A percentile compares a stretch with the other conserved stretches of the same genome.
phyloP scores from a whole-genome alignment of 768 basidiomycete species.

The Collybia sp. region DNA sequence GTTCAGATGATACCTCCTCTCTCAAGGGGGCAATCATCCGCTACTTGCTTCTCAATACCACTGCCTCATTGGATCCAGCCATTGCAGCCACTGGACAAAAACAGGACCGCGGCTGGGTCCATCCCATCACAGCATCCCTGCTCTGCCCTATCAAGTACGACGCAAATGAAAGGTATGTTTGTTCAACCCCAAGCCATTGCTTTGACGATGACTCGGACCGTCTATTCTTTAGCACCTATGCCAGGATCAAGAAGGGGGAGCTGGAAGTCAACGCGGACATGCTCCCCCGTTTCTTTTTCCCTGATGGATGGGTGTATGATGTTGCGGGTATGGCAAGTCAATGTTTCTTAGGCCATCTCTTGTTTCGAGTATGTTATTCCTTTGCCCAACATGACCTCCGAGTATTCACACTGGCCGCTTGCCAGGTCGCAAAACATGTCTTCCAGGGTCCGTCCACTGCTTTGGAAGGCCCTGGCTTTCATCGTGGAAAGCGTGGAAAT shows the following conservation, averaged over 20 bases:
- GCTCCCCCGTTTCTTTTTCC: constrained; percentile 9
- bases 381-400: neutral
- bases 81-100: constrained; percentile 1
- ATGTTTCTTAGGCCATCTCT: constrained; percentile 2
- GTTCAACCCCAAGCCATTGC: neutral
- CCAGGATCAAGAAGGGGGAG: neutral
- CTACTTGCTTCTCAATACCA: constrained; percentile 4
- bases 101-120: constrained; percentile 6
- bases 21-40: constrained; percentile 3
- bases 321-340: neutral
- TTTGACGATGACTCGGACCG: neutral
- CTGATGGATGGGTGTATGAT: constrained; percentile 4
- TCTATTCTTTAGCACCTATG: constrained; percentile 2
- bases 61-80: neutral
- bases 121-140: constrained; percentile 7
- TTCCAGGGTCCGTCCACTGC: constrained; percentile 12
- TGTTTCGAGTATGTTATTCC: constrained; percentile 1
- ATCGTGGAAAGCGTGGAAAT: constrained; percentile 10
- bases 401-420: neutral
- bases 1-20: constrained; percentile 6
- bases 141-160: constrained; percentile 5
- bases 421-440: constrained; percentile 10
- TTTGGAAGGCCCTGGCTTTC: constrained; percentile 5
- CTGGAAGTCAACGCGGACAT: constrained; percentile 2
- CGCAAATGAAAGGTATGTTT: constrained; percentile 3